A percentile compares a stretch with the other conserved stretches of the same genome.
Conservation (phyloP, 495 filamentous ascomycete species). For the Echria macrotheca region DNA sequence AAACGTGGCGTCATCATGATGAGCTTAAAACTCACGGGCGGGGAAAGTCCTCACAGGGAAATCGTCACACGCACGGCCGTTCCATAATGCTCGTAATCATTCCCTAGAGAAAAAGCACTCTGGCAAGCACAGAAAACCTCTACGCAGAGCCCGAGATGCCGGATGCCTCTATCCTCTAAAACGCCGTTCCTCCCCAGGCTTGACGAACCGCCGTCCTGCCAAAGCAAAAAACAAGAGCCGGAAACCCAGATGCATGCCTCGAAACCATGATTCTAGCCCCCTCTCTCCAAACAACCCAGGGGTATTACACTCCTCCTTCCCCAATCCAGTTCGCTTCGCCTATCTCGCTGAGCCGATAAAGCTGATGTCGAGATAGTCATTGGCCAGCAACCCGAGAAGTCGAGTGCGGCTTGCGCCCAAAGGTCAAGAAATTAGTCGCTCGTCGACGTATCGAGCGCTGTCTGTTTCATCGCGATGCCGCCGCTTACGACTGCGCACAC, state of each 20-base stretch:
- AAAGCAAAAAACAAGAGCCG: constrained; percentile 16
- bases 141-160: constrained; percentile 11
- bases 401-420: no score
- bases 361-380: no score
- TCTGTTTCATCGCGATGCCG: constrained; percentile 71
- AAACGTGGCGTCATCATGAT: constrained; percentile 1
- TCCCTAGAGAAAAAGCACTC: constrained; percentile 10
- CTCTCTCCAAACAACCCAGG: constrained; percentile 6
- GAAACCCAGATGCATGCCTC: constrained; percentile 21
- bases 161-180: constrained; percentile 29
- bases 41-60: no score
- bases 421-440: no score
- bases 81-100: constrained; percentile 16
- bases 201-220: constrained; percentile 15
- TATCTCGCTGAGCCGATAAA: no score
- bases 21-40: no score
- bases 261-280: not conserved
- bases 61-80: no score
- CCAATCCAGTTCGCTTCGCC: no score
- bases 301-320: no score
- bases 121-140: constrained; percentile 10
- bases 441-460: no score
- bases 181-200: constrained; percentile 21
- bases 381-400: no score
- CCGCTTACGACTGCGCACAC: no score